A percentile compares a stretch with the other conserved stretches of the same genome.
phyloP scores from a whole-genome alignment of 2,329 filamentous ascomycete genomes.

The Aspergillus melleus region DNA sequence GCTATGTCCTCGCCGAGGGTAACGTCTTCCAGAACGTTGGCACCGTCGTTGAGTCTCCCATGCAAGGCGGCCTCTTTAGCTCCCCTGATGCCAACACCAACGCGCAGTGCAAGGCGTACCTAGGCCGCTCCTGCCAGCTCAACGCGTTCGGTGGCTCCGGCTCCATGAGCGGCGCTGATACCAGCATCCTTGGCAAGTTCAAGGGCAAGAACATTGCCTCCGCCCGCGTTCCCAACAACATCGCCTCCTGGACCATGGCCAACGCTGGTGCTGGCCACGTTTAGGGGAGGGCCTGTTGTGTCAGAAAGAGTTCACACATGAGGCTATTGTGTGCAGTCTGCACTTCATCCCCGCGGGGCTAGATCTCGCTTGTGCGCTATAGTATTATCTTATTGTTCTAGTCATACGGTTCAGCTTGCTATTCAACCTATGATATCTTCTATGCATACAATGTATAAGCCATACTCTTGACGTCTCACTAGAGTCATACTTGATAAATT shows the following conservation, averaged over 20 bases:
- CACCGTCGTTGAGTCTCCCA: constrained; percentile 39
- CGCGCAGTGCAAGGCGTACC: constrained; percentile 43
- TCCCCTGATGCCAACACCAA: constrained; percentile 37
- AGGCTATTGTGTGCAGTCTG: not conserved
- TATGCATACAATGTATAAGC: not conserved
- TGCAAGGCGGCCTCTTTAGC: constrained; percentile 43
- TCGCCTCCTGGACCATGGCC: constrained; percentile 39
- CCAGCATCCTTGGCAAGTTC: constrained; percentile 53
- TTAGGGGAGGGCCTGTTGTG: constrained; percentile 18
- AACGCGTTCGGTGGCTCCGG: constrained; percentile 49
- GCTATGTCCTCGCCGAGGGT: constrained; percentile 56
- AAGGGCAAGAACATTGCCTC: constrained; percentile 54
- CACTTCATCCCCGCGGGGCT: not conserved
- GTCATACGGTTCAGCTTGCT: not conserved
- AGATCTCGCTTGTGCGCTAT: not conserved
- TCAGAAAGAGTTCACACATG: not conserved
- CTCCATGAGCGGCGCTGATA: constrained; percentile 41
- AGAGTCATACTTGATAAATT: not conserved
- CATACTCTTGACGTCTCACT: not conserved
- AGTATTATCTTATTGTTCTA: too few relatives aligned
- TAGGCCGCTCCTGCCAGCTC: constrained; percentile 54
- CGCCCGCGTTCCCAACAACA: constrained; percentile 38
- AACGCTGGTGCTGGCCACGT: constrained; percentile 51
- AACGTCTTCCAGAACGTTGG: constrained; percentile 59
- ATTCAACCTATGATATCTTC: not conserved